Evolutionary conservation across 2,329 filamentous ascomycete genomes (phyloP).

Genomic region (Parastagonospora avenae): DNA sequence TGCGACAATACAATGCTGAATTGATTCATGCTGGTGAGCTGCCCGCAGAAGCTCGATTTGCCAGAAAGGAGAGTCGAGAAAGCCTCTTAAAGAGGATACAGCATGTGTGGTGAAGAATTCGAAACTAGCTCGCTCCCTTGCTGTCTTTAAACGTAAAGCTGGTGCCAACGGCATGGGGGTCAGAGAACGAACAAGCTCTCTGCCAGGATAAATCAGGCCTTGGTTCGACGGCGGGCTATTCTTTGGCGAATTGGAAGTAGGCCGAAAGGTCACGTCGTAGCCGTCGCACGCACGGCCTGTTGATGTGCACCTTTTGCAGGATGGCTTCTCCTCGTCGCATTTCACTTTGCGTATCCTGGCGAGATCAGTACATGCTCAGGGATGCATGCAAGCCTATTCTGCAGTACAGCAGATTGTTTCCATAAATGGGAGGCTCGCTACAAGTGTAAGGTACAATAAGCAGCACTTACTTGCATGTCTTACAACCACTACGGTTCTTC

Average conservation of each 20-base stretch:
- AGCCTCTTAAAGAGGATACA: slow-evolving; percentile 30
- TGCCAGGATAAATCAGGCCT: not conserved
- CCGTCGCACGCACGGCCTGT: slow-evolving; percentile 43
- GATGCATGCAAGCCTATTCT: not conserved
- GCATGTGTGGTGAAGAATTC: slow-evolving; percentile 38
- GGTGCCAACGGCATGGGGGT: slow-evolving; percentile 18
- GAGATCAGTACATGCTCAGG: slow-evolving; percentile 2
- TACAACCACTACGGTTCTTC: slow-evolving; percentile 19
- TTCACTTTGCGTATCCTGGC: slow-evolving; percentile 40
- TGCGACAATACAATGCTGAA: slow-evolving; percentile 38
- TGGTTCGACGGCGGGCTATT: slow-evolving; percentile 5
- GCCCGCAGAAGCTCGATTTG: slow-evolving; percentile 38
- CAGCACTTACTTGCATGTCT: slow-evolving; percentile 25
- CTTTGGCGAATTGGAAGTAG: not conserved
- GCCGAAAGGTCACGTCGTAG: slow-evolving; percentile 22
- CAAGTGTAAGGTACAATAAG: not conserved
- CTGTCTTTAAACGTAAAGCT: slow-evolving; percentile 22
- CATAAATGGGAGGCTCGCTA: not conserved
- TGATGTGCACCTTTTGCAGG: slow-evolving; percentile 36
- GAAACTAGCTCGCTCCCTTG: slow-evolving; percentile 33
- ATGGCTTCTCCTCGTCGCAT: slow-evolving; percentile 41
- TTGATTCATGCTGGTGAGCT: slow-evolving; percentile 34
- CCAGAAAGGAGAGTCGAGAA: slow-evolving; percentile 40
- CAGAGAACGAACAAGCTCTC: slow-evolving; percentile 5
- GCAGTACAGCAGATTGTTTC: not conserved